These are phyloP conservation scores for Aquilaria sinensis DNA, from an alignment of 345 rosid genomes.

Conservation along the genomic window DNA sequence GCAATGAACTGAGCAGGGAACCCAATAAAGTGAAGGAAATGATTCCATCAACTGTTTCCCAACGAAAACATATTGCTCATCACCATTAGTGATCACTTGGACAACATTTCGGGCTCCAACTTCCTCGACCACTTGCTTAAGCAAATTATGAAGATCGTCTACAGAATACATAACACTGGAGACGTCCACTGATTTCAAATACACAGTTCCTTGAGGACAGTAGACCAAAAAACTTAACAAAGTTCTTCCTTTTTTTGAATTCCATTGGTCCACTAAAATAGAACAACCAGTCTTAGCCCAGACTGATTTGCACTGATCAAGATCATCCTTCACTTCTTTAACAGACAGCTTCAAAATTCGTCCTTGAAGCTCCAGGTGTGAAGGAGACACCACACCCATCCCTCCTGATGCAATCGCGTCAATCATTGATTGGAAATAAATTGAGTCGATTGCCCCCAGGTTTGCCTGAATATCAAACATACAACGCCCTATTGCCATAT, in stretches of 20 bases:
- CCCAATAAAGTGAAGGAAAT: conserved; percentile 65
- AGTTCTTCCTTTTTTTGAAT: conserved; percentile 30
- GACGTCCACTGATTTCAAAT: conserved; percentile 53
- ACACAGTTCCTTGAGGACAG: conserved; percentile 54
- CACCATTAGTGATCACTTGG: conserved; percentile 74
- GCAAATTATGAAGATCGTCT: conserved; percentile 41
- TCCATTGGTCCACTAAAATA: conserved; percentile 59
- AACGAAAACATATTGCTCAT: conserved; percentile 44
- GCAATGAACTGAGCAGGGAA: conserved; percentile 68
- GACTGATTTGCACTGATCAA: conserved; percentile 21
- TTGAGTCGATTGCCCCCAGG: conserved; percentile 48
- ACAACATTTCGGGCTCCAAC: conserved; percentile 59
- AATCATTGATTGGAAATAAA: conserved; percentile 50
- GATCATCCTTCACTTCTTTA: conserved; percentile 54
- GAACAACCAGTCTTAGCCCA: conserved; percentile 78
- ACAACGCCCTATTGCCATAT: conserved; percentile 50
- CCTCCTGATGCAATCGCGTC: conserved; percentile 55
- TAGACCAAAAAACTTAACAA: conserved; percentile 47
- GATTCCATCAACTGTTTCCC: conserved; percentile 53
- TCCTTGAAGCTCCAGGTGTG: conserved; percentile 56
- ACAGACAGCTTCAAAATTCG: conserved; percentile 61
- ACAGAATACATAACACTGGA: conserved; percentile 33
- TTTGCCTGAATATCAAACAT: conserved; percentile 62
- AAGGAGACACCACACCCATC: conserved; percentile 35
- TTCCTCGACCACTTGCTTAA: conserved; percentile 64